Percentiles rank a stretch among this genome's conserved stretches.
Conservation (phyloP, 768 basidiomycete genomes). For the Kwoniella dejecticola region DNA sequence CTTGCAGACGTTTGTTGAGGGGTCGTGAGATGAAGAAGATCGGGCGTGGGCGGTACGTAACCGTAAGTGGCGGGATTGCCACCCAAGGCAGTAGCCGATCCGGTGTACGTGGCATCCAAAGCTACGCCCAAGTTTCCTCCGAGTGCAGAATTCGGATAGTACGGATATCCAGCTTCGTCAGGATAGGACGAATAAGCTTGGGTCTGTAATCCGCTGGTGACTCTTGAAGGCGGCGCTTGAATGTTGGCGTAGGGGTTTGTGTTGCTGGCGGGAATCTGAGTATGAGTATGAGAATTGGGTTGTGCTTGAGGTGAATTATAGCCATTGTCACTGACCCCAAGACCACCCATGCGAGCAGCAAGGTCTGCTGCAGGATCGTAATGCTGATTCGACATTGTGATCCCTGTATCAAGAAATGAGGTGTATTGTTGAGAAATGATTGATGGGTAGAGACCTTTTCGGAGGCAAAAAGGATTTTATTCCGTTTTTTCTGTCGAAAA, state of each 20-base stretch:
- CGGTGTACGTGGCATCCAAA: conserved; percentile 4
- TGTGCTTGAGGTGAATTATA: conserved; percentile 2
- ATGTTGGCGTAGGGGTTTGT: conserved; percentile 13
- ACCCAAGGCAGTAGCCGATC: background rate
- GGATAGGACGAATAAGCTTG: conserved; percentile 10
- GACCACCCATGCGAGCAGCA: conserved; percentile 13
- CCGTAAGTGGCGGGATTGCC: conserved; percentile 3
- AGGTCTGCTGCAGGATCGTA: conserved; percentile 9
- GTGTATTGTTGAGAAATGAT: background rate
- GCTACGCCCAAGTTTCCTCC: background rate
- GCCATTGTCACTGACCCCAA: conserved; percentile 6
- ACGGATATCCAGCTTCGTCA: conserved; percentile 5
- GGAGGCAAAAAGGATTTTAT: too few relatives aligned
- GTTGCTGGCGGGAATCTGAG: conserved; percentile 2
- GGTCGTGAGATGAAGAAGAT: background rate
- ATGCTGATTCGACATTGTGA: conserved; percentile 9
- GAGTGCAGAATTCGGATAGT: conserved; percentile 4
- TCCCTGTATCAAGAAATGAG: background rate
- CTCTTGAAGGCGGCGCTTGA: conserved; percentile 1
- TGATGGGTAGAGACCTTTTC: background rate
- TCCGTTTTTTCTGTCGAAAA: too few relatives aligned
- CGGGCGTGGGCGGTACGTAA: conserved; percentile 3
- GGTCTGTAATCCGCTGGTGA: background rate
- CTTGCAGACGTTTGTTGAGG: conserved; percentile 4
- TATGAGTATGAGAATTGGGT: conserved; percentile 10